Conservation (phyloP, 2,329 filamentous ascomycete species). For the Fusarium anthophilum region DNA sequence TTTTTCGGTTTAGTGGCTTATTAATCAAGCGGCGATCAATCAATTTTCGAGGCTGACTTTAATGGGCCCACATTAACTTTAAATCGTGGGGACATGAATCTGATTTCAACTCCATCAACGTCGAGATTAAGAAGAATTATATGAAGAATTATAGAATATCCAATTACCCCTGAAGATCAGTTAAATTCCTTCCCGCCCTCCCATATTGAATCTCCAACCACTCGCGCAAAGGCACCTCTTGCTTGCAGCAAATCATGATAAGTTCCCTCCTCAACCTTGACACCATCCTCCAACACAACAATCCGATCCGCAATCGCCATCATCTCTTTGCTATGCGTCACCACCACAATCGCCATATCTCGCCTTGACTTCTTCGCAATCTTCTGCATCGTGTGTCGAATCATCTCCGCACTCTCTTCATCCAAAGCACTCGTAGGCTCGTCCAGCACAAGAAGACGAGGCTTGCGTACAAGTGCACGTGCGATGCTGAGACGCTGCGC, state of each 20-base stretch:
- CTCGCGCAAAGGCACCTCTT: slow-evolving; percentile 58
- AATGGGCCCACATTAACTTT: not conserved
- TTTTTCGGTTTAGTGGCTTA: slow-evolving; percentile 2
- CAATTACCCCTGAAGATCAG: not conserved
- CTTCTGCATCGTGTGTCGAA: slow-evolving; percentile 69
- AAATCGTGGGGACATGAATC: not conserved
- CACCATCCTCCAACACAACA: slow-evolving; percentile 74
- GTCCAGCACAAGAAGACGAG: slow-evolving; percentile 80
- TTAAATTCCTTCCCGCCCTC: not conserved
- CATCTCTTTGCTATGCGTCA: slow-evolving; percentile 87
- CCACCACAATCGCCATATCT: slow-evolving; percentile 76
- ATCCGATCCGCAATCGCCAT: slow-evolving; percentile 82
- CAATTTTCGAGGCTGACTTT: not conserved
- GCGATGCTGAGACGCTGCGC: slow-evolving; percentile 85
- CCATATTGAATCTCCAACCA: slow-evolving; percentile 51
- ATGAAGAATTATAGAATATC: not conserved
- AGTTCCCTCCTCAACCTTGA: slow-evolving; percentile 72
- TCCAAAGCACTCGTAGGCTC: slow-evolving; percentile 89
- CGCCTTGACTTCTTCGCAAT: slow-evolving; percentile 54
- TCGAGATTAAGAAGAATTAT: not conserved
- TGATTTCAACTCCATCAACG: not conserved
- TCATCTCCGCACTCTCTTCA: slow-evolving; percentile 68
- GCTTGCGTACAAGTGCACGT: slow-evolving; percentile 76
- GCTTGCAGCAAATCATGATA: slow-evolving; percentile 68
- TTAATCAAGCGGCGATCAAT: slow-evolving; percentile 13